Evolutionary conservation across 2,329 filamentous ascomycete species (phyloP), one percentile per base, ranked within the genome.

Genomic region (Botrytis elliptica): DNA sequence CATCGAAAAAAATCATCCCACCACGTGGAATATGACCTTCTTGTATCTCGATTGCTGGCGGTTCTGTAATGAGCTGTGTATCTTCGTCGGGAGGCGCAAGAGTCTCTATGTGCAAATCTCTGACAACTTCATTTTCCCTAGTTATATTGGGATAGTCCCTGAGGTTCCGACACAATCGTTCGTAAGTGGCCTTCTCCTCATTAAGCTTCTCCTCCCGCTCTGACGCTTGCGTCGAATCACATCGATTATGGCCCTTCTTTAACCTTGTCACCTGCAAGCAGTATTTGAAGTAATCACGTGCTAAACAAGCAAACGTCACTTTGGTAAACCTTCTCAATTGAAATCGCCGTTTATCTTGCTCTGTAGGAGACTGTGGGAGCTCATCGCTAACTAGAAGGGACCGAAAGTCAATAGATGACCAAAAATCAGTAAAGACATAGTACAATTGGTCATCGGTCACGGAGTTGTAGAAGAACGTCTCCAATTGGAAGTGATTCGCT

Each of bases 381-480:
- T n/a, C 33, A 22, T 57, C 49, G 36, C 65, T 55, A 33, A 38
- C 10, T 57, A 25, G 66, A 42, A 69, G 20, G n/a, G 40, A 25
- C n/a, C 36, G 44, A 59, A 69, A 69, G 49, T 69, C 66, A 7
- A 69, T 22, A 42, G 66, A 38, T 33, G 52, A 33, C 66, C 66
- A 69, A 33, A 69, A 9, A 44, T 52, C 10, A 25, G 0, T 4
- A 33, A 42, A 69, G 10, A 69, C 55, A 18, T 25, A 69, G 38
- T 69, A 57, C 29, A 69, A 29, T 12, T 69, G n/a, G n/a, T 69
- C 66, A 57, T 69, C 38, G 18, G 66, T 69, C 10, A 69, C 36
- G 4, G n/a, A 20, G 2, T 69, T 57, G 52, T 40, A 69, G 10
- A 69, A 69, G 25, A 69, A 57, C 16, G 5, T 69, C 9, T n/a